Evolutionary conservation across 306 rosid species (phyloP).

Genomic region (Trifolium pratense): DNA sequence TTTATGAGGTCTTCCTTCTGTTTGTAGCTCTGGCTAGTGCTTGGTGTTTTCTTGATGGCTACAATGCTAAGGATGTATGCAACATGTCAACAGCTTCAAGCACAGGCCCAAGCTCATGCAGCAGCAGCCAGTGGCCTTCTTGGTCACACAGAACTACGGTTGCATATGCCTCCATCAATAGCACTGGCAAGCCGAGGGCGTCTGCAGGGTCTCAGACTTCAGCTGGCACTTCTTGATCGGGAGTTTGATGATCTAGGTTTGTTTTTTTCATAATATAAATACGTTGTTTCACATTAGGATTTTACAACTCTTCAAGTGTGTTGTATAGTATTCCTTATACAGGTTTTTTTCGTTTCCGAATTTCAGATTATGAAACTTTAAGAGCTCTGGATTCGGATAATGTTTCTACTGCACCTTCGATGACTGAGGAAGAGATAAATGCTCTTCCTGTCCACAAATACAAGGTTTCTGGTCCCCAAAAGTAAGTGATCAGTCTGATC

Average conservation of each 20-base stretch:
- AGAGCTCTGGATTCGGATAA: constrained; percentile 87
- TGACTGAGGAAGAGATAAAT: constrained; percentile 89
- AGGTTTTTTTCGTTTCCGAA: not conserved
- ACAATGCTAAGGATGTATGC: constrained; percentile 97
- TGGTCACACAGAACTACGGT: constrained; percentile 83
- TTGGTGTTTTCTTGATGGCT: constrained; percentile 97
- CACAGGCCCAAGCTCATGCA: constrained; percentile 96
- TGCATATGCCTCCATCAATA: constrained; percentile 92
- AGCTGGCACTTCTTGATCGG: constrained; percentile 96
- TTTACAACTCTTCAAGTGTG: constrained; percentile 10
- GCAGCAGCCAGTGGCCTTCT: constrained; percentile 87
- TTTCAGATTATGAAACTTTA: constrained; percentile 82
- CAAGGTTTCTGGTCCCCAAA: constrained; percentile 71
- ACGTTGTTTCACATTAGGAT: not conserved
- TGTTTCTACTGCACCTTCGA: constrained; percentile 73
- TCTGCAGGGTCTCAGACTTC: constrained; percentile 95
- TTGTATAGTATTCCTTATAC: constrained; percentile 4
- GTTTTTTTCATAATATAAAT: constrained; percentile 28
- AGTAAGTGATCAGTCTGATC: constrained; percentile 50
- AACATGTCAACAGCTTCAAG: constrained; percentile 97
- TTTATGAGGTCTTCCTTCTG: constrained; percentile 10
- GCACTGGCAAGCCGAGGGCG: constrained; percentile 89
- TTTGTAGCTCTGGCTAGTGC: constrained; percentile 89
- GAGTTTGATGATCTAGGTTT: constrained; percentile 95
- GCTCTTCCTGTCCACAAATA: constrained; percentile 89